Base-by-base conservation (phyloP, 2,329 filamentous ascomycete species). In the Clonostachys byssicola region DNA sequence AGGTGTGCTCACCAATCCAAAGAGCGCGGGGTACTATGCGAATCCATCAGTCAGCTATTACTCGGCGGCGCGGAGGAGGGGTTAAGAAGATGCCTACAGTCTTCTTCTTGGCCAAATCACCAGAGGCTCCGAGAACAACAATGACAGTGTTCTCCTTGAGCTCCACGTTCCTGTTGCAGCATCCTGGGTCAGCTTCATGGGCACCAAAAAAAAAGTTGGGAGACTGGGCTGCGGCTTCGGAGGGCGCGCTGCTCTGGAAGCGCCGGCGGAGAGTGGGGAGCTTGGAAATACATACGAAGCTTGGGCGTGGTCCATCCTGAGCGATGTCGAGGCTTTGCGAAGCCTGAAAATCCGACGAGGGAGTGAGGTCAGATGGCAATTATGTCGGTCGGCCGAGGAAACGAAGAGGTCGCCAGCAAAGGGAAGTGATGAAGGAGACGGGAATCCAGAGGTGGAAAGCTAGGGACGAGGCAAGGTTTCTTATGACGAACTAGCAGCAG, bases 71-170 rank as follows among this genome's bases (percentile, higher is more conserved):
- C 50, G 47, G 48, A 40, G 52, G 48, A 44, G 48, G 50, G 47
- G 45, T 50, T 45, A 46, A 49, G 46, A 49, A 51, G 39, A 42
- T 45, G 45, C 83, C 67, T 73, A 95, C 91, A 42, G 94, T 99
- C 86, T 99, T 99, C 86, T 99, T 99, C 82, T 99, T 99, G 45
- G 94, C 94, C 57, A 99, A 76, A 78, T 99, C 94, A 62, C 94
- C 94, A 46, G 94, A 99, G 56, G 94, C 94, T 63, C 94, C 94
- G 57, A 99, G 85, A 61, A 99, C 94, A 62, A 99, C 82, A 62
- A 99, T 95, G 65, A 92, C 83, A 56, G 94, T 99, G 80, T 99
- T 95, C 65, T 97, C 90, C 80, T 96, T 99, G 65, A 99, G 86
- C 83, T 99, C 94, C 72, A 95, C 80, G 62, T 83, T 85, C 65